Conservation (phyloP, 345 rosid genomes). For the Stellera chamaejasme region DNA sequence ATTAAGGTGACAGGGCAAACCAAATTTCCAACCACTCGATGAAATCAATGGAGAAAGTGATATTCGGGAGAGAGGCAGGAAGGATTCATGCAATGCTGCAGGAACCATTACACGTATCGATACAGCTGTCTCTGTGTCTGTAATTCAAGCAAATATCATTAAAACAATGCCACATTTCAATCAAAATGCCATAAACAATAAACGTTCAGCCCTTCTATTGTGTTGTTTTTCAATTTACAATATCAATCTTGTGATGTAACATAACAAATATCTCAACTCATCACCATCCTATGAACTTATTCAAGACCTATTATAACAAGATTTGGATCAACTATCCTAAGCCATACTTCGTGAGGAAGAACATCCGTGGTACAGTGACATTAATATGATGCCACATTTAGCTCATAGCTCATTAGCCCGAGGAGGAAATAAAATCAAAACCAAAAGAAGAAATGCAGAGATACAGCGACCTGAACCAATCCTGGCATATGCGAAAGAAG, state of each 20-base stretch:
- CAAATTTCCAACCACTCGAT: conserved; percentile 24
- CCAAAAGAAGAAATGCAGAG: neutral
- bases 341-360: too few relatives aligned
- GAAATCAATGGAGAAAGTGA: conserved; percentile 15
- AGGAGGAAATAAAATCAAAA: neutral
- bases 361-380: too few relatives aligned
- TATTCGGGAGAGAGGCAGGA: conserved; percentile 21
- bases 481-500: conserved; percentile 28
- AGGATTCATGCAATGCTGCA: conserved; percentile 18
- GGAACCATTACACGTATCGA: conserved; percentile 33
- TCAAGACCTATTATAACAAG: neutral
- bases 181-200: too few relatives aligned
- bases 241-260: too few relatives aligned
- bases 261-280: too few relatives aligned
- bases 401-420: neutral
- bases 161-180: neutral
- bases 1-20: conserved; percentile 20
- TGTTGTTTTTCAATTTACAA: too few relatives aligned
- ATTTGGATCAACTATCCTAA: too few relatives aligned
- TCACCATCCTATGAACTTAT: neutral
- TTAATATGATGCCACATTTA: too few relatives aligned
- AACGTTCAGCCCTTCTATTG: too few relatives aligned
- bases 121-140: conserved; percentile 33
- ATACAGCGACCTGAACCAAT: conserved; percentile 28
- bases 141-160: conserved; percentile 7